Percentiles rank a stretch among this genome's conserved stretches.
These are phyloP conservation scores for Trichoderma semiorbis DNA, from an alignment of 2,329 filamentous ascomycete species.

Conservation along the genomic window DNA sequence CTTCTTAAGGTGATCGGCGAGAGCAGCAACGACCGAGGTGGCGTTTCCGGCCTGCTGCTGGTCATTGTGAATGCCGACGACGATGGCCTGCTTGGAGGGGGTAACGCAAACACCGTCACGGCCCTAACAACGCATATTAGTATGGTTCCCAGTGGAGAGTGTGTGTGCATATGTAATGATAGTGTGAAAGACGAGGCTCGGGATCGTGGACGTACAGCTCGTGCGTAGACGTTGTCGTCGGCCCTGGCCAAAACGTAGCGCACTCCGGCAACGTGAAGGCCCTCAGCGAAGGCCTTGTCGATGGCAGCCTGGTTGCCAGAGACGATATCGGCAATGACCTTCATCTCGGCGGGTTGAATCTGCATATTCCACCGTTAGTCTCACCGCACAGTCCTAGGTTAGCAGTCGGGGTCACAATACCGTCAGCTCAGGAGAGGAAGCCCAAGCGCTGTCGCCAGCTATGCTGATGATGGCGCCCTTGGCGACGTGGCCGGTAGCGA, in stretches of 20 bases:
- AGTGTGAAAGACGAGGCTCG: background rate
- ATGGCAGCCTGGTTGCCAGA: constrained; percentile 43
- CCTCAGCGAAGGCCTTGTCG: constrained; percentile 66
- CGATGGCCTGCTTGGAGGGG: constrained; percentile 85
- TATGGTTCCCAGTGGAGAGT: background rate
- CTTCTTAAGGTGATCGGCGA: constrained; percentile 83
- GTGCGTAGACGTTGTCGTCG: constrained; percentile 78
- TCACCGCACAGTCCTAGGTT: background rate
- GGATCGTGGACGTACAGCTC: constrained; percentile 61
- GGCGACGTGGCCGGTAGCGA: constrained; percentile 75
- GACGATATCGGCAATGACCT: constrained; percentile 54
- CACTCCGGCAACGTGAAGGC: constrained; percentile 71
- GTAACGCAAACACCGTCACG: constrained; percentile 76
- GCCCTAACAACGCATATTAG: constrained; percentile 44
- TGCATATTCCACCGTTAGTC: constrained; percentile 22
- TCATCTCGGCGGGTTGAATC: constrained; percentile 53
- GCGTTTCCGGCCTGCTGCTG: constrained; percentile 64
- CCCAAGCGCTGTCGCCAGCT: constrained; percentile 80
- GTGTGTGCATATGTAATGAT: background rate
- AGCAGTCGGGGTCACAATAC: constrained; percentile 47
- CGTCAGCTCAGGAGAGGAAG: constrained; percentile 64
- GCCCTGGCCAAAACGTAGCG: constrained; percentile 75
- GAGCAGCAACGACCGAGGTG: constrained; percentile 72
- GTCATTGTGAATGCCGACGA: constrained; percentile 84
- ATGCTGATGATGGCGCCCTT: constrained; percentile 80